Evolutionary conservation across 306 rosid species (phyloP), one percentile per base, ranked within the genome.

Genomic region (Inga leiocalycina): DNA sequence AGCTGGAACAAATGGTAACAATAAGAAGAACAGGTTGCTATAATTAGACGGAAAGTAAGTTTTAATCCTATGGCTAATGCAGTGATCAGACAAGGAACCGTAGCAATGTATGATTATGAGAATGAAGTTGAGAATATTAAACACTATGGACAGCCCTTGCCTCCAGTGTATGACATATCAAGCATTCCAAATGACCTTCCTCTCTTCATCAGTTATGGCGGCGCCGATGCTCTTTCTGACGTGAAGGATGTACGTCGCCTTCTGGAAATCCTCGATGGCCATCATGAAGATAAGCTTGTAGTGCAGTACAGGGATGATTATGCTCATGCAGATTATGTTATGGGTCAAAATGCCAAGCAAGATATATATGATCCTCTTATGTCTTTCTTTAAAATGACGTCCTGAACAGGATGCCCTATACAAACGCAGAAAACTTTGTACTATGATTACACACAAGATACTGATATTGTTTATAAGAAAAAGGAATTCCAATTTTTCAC

Each of bases 301-400:
- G 91, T 89, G 44, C 93, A 88, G 84, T 92, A 79, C 59, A 78
- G 85, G 56, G 89, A 91, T 72, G 93, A 92, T 73, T 92, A 94
- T 89, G 98, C 95, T 67, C 98, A 94, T 89, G 80, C 91, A 32
- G 98, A 92, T 89, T 94, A 85, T 87, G 91, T 94, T 80, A 85
- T 94, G 94, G 95, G 88, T 30, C 88, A 76, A 72, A 92, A 88
- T 84, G 98, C 97, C 66, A 83, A 88, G 74, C 86, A 84, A 85
- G 89, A 80, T 84, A 89, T 91, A 30, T 92, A 92, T 84, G 91
- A 90, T 64, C 97, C 98, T 84, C 86, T 92, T 24, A 82, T 94
- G 48, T 86, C 95, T 84, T 94, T 94, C 93, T 86, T 94, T 69
- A 83, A 71, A 89, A 61, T 92, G 88, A 89, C 70, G 41, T 78